Percentiles rank a stretch among this genome's conserved stretches.
phyloP scores from a whole-genome alignment of 768 basidiomycete species.

The Termitomyces heimii region DNA sequence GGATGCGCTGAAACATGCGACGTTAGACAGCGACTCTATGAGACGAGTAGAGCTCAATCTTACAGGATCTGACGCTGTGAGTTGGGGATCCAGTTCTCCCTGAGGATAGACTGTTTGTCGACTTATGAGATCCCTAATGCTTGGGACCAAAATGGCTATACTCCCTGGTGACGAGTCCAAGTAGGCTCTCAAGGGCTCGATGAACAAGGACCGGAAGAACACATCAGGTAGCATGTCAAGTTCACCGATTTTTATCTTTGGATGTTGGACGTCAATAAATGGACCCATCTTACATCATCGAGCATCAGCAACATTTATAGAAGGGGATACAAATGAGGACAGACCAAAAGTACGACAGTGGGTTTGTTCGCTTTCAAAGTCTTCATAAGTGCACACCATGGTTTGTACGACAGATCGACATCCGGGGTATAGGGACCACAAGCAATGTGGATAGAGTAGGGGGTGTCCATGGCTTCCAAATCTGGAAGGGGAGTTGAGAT shows the following conservation, averaged over 20 bases:
- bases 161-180: slow-evolving; percentile 61
- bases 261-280: slow-evolving; percentile 78
- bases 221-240: slow-evolving; percentile 54
- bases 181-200: slow-evolving; percentile 48
- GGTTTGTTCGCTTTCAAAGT: slow-evolving; percentile 63
- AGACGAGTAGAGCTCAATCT: slow-evolving; percentile 15
- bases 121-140: slow-evolving; percentile 74
- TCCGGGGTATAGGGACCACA: slow-evolving; percentile 87
- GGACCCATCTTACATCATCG: slow-evolving; percentile 67
- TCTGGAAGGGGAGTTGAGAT: slow-evolving; percentile 25
- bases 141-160: slow-evolving; percentile 75
- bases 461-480: slow-evolving; percentile 31
- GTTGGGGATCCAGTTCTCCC: slow-evolving; percentile 41
- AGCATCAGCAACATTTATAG: neutral
- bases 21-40: neutral
- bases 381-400: slow-evolving; percentile 60
- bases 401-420: slow-evolving; percentile 66
- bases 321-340: neutral
- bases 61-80: slow-evolving; percentile 47
- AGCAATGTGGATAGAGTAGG: slow-evolving; percentile 65
- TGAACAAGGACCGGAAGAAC: slow-evolving; percentile 66
- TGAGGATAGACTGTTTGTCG: slow-evolving; percentile 87
- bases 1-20: slow-evolving; percentile 51
- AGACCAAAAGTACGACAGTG: slow-evolving; percentile 71
- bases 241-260: slow-evolving; percentile 70